These are phyloP conservation scores for Grigorovia jiainica DNA, from an alignment of 805 yeast genomes.

Conservation along the genomic window DNA sequence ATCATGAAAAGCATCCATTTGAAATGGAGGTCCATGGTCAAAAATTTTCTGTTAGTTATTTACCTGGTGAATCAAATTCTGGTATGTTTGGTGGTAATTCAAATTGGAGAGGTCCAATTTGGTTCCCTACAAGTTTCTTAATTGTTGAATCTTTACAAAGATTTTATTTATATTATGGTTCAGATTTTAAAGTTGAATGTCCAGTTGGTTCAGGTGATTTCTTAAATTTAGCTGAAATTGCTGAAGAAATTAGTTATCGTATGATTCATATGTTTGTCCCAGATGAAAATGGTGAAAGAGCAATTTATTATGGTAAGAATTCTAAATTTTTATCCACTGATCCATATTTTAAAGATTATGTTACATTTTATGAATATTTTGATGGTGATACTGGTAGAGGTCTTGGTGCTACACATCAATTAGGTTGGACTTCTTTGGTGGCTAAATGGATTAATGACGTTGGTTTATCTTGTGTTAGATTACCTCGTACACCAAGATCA, in stretches of 20 bases:
- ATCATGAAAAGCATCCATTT: conserved; percentile 77
- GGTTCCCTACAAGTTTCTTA: conserved; percentile 89
- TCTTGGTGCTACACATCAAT: conserved; percentile 86
- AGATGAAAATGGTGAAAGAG: conserved; percentile 58
- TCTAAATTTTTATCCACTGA: conserved; percentile 57
- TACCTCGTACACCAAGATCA: conserved; percentile 23
- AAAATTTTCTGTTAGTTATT: conserved; percentile 58
- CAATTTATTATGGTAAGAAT: conserved; percentile 62
- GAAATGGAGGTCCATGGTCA: conserved; percentile 76
- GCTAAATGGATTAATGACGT: conserved; percentile 89
- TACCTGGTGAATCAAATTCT: conserved; percentile 84
- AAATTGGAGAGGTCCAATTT: conserved; percentile 95
- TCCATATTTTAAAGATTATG: conserved; percentile 61
- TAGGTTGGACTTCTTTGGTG: conserved; percentile 93
- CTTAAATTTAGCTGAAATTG: conserved; percentile 78
- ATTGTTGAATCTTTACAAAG: conserved; percentile 81
- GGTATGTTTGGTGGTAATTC: conserved; percentile 96
- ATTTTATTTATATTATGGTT: conserved; percentile 82
- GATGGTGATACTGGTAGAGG: conserved; percentile 95
- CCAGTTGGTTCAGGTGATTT: conserved; percentile 79
- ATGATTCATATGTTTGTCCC: conserved; percentile 69
- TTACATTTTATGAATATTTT: conserved; percentile 80
- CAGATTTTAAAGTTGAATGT: conserved; percentile 75
- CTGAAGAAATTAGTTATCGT: conserved; percentile 83
- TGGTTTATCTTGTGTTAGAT: conserved; percentile 47